Evolutionary conservation across 2,329 filamentous ascomycete species (phyloP), one percentile per base, ranked within the genome.

Genomic region (Sporothrix curviconia): DNA sequence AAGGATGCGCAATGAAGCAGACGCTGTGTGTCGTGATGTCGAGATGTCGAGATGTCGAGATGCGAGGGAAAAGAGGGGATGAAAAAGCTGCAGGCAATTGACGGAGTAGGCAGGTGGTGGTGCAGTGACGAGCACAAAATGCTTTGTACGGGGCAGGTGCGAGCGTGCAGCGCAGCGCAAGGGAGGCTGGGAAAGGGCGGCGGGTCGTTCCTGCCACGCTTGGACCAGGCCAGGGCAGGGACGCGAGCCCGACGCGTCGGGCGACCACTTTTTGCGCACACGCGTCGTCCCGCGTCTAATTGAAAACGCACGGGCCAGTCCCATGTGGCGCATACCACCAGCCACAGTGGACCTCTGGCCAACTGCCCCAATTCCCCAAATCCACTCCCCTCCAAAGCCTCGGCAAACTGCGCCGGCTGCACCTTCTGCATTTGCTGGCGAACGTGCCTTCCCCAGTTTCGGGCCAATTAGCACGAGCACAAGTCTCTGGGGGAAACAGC

Each of bases 211-310:
- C 46, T 56, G 46, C 57, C 53, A 55, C 46, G 43, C 50, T 40
- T 15, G 34, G 36, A 59, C 56, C 51, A 37, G 51, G 55, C 44
- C 30, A 56, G 32, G 42, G 39, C 15, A 17, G 37, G 32, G 30
- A 51, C 57, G 55, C 55, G 57, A 56, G 50, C 56, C 32, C 17
- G 39, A 59, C 61, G 61, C 61, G 61, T 60, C 51, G 15, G n/a
- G 43, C n/a, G 36, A 22, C 28, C 17, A 7, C 30, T 22, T 30
- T 44, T 46, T 22, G n/a, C 37, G 28, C 36, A 24, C 14, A 53
- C 60, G 59, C 63, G 62, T 58, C 43, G 60, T 60, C 30, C 60
- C 63, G 63, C 59, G 62, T 64, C 60, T 63, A 63, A 64, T 62
- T 58, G 57, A 61, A 58, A 55, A 43, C 43, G 55, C 60, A 57